Conservation (phyloP, 257 asterid genomes). For the Solanum arcanum region DNA sequence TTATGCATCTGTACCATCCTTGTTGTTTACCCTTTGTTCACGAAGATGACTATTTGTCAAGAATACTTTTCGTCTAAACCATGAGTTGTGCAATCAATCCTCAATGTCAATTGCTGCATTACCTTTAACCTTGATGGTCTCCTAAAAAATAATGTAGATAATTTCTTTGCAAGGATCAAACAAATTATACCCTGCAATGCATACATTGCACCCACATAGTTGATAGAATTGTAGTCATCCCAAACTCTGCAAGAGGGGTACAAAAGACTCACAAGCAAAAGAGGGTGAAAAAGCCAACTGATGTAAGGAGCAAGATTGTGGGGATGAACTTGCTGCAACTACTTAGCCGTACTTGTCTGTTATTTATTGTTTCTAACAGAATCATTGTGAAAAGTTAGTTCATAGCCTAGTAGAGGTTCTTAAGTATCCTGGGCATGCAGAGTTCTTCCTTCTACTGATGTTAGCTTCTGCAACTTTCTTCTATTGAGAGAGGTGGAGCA, state of each 20-base stretch:
- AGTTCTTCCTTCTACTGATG: not conserved
- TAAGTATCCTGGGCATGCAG: not conserved
- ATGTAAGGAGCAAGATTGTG: not conserved
- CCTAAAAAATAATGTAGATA: not conserved
- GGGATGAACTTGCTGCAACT: not conserved
- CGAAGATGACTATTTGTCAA: not conserved
- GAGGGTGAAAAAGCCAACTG: not conserved
- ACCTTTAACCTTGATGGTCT: not conserved
- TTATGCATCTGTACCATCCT: not conserved
- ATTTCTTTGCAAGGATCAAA: not conserved
- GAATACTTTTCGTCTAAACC: not conserved
- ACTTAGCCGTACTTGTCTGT: not conserved
- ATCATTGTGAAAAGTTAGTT: not conserved
- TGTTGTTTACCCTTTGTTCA: not conserved
- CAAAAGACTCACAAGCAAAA: not conserved
- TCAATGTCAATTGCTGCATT: not conserved
- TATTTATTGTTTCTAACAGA: not conserved
- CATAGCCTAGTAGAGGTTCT: not conserved
- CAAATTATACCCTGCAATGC: not conserved
- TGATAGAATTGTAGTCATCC: not conserved
- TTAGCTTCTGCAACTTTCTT: not conserved
- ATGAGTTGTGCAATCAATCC: not conserved
- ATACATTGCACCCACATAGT: not conserved
- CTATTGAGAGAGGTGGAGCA: not conserved
- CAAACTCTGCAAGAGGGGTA: not conserved